Base-by-base conservation (phyloP, 2,329 filamentous ascomycete species). In the Fusarium chlamydosporum region DNA sequence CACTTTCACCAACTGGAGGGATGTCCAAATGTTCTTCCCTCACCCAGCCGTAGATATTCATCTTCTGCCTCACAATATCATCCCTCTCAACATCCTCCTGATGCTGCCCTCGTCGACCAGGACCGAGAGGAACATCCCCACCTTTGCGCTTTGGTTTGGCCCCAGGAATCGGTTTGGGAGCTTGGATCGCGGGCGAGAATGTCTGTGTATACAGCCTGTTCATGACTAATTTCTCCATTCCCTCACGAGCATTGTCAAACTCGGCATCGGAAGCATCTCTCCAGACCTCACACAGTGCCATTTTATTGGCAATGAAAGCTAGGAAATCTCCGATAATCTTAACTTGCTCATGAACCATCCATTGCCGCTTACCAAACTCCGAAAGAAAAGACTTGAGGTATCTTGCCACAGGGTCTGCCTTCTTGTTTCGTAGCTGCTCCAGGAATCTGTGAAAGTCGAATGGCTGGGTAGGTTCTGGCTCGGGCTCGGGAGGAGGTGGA, bases 211-310 rank as follows among this genome's bases (percentile, higher is more conserved):
- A 99, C 6, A 99, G 82, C 58, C 96, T 86, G 78, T 99, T 99
- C 96, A 99, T 99, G 71, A 99, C 96, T 6, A 99, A 86, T 79
- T 99, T 99, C 82, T 99, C 96, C 96, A 99, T 99, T 34, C 96
- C 96, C 81, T 99, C 96, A 72, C 94, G 90, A 15, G 96, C 96
- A 79, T 99, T 99, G 79, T 99, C 96, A 74, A 99, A 99, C 76
- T 99, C 96, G 37, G 93, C 93, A 78, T 99, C 96, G 1, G 94
- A 97, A 0, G 98, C 93, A 34, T 96, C 93, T 59, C 92, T 89
- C 96, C 96, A 99, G 4, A 99, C 93, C 66, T 99, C 96, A 76
- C 96, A 99, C 69, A 93, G 88, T 15, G 91, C 93, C 96, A 99
- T 99, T 82, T 98, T 98, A 81, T 97, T 97, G 55, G 92, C 92